Evolutionary conservation across 23 red algal genomes (phyloP), one percentile per base, ranked within the genome.

Genomic region (Agarophyton chilense): DNA sequence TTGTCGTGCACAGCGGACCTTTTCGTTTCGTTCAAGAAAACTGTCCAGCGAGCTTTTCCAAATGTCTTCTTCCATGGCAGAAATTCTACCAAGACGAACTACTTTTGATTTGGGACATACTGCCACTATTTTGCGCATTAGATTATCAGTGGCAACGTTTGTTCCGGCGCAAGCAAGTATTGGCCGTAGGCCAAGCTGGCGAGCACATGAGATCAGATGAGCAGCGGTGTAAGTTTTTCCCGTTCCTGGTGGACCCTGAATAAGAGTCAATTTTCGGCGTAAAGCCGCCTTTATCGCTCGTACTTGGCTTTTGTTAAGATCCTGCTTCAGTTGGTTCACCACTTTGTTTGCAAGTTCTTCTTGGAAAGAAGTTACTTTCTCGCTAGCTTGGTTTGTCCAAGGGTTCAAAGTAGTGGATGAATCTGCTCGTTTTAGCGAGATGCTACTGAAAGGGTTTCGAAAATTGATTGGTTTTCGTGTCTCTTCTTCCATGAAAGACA

Each of bases 221-320:
- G 64, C 38, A 19, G 84, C 49, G 29, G 52, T 75, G 12, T 77
- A 41, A 51, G 90, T 93, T 60, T 93, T 93, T 10, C 90, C 90
- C n/a, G 90, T 93, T 22, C 90, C 90, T 50, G 90, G 90, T 17
- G 90, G 90, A 45, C 90, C 90, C 26, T 83, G 79, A 57, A 93
- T 77, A 1, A 93, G 52, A 0, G 74, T 92, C 31, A 92, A 50
- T 34, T 47, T 38, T 50, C 63, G 42, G 2, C 39, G 68, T 31
- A 88, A 65, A 40, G 68, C 84, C 11, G 19, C 40, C 24, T 52
- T 72, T 41, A 88, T 50, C 4, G 84, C 68, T 44, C 35, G 31
- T 58, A 57, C 39, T 28, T 88, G 84, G 39, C 68, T 77, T 21
- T 7, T 2, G 62, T 88, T 88, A 10, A 88, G 51, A 8, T 9